These are phyloP conservation scores for Eucalyptus melliodora DNA, from an alignment of 345 rosid genomes.

Conservation along the genomic window DNA sequence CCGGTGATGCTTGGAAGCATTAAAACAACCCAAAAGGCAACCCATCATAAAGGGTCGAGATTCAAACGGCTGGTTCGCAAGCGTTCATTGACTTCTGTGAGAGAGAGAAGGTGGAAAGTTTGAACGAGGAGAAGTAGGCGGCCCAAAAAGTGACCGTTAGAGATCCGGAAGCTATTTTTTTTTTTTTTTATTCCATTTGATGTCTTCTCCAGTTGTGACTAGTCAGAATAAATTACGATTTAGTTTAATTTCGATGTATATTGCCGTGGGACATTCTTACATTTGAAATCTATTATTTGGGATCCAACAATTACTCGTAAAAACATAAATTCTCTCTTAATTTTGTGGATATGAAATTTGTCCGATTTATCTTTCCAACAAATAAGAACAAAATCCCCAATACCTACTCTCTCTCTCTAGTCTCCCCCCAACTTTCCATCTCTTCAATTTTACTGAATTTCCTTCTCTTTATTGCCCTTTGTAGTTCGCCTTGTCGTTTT, in stretches of 20 bases:
- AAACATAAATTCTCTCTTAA: not conserved
- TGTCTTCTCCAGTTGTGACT: not conserved
- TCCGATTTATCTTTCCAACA: rapidly evolving
- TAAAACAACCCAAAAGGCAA: slow-evolving; percentile 42
- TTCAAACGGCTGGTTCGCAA: not conserved
- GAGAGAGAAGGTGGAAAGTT: not conserved
- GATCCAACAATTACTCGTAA: rapidly evolving
- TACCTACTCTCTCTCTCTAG: not conserved
- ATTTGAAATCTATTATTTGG: not conserved
- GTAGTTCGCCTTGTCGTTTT: not conserved
- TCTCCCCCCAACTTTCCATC: not conserved
- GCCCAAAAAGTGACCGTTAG: not conserved
- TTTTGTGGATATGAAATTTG: not conserved
- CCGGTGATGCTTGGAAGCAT: slow-evolving; percentile 26
- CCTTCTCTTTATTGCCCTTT: not conserved
- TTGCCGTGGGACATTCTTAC: not conserved
- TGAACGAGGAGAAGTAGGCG: not conserved
- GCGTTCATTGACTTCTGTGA: not conserved
- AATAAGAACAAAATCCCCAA: not conserved
- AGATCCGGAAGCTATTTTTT: not conserved
- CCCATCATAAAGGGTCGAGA: slow-evolving; percentile 16
- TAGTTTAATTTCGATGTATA: not conserved
- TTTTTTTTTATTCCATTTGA: not conserved
- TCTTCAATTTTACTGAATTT: not conserved
- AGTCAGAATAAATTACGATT: not conserved